Conservation (phyloP, 1,284 basidiomycete species). For the Leccinum proximum region DNA sequence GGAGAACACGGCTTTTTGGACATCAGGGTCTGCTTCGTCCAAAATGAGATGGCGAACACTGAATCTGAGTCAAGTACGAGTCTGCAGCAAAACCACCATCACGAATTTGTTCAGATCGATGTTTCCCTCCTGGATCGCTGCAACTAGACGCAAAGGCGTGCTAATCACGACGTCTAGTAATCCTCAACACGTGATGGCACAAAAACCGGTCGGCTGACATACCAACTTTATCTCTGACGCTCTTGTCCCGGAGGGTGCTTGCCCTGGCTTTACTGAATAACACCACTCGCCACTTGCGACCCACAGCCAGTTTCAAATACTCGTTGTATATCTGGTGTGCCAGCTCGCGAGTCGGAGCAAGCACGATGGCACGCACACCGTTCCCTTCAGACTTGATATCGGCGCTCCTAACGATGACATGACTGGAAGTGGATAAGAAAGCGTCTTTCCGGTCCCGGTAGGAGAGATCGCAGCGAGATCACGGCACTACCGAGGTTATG, state of each 20-base stretch:
- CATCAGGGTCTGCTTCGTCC: constrained; percentile 81
- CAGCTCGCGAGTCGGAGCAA: constrained; percentile 96
- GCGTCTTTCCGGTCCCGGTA: constrained; percentile 93
- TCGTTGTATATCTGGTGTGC: constrained; percentile 97
- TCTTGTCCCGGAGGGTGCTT: constrained; percentile 65
- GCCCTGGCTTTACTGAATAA: constrained; percentile 88
- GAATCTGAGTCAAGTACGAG: constrained; percentile 7
- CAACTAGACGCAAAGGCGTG: constrained; percentile 77
- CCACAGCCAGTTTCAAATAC: constrained; percentile 78
- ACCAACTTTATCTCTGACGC: constrained; percentile 73
- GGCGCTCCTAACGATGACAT: constrained; percentile 69
- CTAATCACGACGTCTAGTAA: constrained; percentile 76
- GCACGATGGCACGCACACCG: constrained; percentile 77
- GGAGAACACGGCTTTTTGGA: constrained; percentile 92
- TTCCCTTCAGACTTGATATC: constrained; percentile 43
- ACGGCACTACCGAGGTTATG: constrained; percentile 42
- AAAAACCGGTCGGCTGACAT: constrained; percentile 27
- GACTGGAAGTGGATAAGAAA: constrained; percentile 86
- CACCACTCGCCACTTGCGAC: constrained; percentile 81
- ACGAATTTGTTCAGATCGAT: constrained; percentile 74
- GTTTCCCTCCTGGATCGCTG: constrained; percentile 64
- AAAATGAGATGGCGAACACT: constrained; percentile 84
- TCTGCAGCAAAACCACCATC: neutral
- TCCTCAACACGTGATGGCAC: constrained; percentile 1
- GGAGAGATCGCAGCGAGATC: constrained; percentile 93